Conservation (phyloP, 2,329 filamentous ascomycete species). For the Claviceps lovelessii region DNA sequence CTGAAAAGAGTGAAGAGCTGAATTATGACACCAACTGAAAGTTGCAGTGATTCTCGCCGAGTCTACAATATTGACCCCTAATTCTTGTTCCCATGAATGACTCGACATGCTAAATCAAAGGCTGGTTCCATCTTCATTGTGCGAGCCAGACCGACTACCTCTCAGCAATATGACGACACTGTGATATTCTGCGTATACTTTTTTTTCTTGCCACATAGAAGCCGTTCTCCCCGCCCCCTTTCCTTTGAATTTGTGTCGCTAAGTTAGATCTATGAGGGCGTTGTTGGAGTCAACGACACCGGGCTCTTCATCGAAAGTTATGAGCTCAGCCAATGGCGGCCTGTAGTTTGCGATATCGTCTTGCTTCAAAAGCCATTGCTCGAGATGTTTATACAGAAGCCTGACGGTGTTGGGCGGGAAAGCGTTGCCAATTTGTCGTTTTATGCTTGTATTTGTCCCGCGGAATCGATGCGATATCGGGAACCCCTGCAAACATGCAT, state of each 20-base stretch:
- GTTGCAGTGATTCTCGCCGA: neutral
- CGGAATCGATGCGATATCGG: slow-evolving; percentile 45
- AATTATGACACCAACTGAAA: too few relatives aligned
- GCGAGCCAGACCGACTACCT: too few relatives aligned
- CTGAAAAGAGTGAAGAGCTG: neutral
- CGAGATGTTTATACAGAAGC: slow-evolving; percentile 34
- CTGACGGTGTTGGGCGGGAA: slow-evolving; percentile 50
- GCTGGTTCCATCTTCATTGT: neutral
- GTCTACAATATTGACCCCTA: neutral
- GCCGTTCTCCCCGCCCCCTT: too few relatives aligned
- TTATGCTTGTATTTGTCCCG: slow-evolving; percentile 25
- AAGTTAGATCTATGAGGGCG: neutral
- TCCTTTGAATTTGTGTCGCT: neutral
- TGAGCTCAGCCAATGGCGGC: slow-evolving; percentile 8
- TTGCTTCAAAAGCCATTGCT: slow-evolving; percentile 28
- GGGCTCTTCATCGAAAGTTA: slow-evolving; percentile 12
- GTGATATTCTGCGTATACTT: neutral
- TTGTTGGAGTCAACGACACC: slow-evolving; percentile 9
- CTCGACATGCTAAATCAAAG: neutral
- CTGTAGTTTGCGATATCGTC: slow-evolving; percentile 23
- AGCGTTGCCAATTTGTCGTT: slow-evolving; percentile 64
- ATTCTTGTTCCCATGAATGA: neutral
- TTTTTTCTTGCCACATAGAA: too few relatives aligned
- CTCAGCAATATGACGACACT: neutral
- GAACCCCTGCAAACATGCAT: slow-evolving; percentile 57